phyloP scores from a whole-genome alignment of 225 moss, liverwort and hornwort species.

The Polytrichum commune region DNA sequence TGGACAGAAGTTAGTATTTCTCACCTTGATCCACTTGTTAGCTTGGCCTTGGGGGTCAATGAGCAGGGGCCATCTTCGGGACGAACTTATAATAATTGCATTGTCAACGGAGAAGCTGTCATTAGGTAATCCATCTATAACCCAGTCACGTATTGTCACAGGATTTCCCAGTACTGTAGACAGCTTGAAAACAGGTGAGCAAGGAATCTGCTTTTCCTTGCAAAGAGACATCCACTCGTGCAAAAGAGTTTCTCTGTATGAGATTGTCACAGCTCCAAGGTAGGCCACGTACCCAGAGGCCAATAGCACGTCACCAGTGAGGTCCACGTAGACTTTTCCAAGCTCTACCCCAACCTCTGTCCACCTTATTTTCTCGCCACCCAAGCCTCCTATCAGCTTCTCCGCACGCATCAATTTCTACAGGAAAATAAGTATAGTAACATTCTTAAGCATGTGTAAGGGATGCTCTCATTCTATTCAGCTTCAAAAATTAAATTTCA shows the following conservation, averaged over 20 bases:
- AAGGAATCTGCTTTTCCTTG: conserved; percentile 49
- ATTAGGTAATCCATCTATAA: conserved; percentile 69
- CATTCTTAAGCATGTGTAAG: too few species aligned
- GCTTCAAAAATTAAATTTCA: too few species aligned
- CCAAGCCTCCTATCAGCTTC: conserved; percentile 73
- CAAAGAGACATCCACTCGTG: conserved; percentile 45
- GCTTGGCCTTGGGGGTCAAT: conserved; percentile 74
- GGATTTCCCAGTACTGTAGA: conserved; percentile 60
- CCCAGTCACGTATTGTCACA: conserved; percentile 64
- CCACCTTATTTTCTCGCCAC: conserved; percentile 74
- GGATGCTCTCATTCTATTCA: too few species aligned
- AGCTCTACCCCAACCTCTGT: conserved; percentile 60
- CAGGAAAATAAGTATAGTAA: conserved; percentile 2
- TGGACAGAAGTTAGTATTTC: background rate
- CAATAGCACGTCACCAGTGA: conserved; percentile 66
- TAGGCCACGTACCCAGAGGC: conserved; percentile 73
- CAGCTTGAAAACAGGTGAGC: conserved; percentile 65
- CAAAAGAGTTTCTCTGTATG: conserved; percentile 52
- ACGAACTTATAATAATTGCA: conserved; percentile 54
- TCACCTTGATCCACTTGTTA: conserved; percentile 76
- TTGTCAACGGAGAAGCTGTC: conserved; percentile 74
- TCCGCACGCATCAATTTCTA: conserved; percentile 73
- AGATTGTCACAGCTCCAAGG: conserved; percentile 63
- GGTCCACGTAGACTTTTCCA: conserved; percentile 47
- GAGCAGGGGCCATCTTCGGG: conserved; percentile 65